Evolutionary conservation across 2,329 filamentous ascomycete species (phyloP).

Genomic region (Biscogniauxia mediterranea): DNA sequence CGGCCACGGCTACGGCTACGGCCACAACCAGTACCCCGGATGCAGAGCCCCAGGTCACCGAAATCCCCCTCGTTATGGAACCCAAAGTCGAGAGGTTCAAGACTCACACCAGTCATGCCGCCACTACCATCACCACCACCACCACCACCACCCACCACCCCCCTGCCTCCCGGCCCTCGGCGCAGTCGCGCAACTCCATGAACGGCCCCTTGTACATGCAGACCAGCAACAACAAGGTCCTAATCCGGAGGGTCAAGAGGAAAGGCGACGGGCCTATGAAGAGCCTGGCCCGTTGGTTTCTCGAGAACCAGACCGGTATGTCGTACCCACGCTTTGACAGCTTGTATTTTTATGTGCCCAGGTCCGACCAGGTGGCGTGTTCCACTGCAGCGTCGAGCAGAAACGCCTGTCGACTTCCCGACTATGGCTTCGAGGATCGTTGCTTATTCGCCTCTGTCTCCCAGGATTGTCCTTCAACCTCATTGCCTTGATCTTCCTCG

Average conservation of each 20-base stretch:
- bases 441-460: constrained; percentile 14
- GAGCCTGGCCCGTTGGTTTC: constrained; percentile 65
- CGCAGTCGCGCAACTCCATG: constrained; percentile 40
- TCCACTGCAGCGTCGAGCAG: constrained; percentile 13
- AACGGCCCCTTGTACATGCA: constrained; percentile 60
- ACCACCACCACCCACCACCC: constrained; percentile 19
- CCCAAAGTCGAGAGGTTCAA: constrained; percentile 27
- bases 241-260: constrained; percentile 57
- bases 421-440: neutral
- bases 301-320: constrained; percentile 79
- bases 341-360: neutral
- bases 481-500: constrained; percentile 76
- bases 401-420: constrained; percentile 1
- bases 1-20: too few species aligned
- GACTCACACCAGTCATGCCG: constrained; percentile 24
- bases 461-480: constrained; percentile 83
- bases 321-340: constrained; percentile 8
- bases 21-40: constrained; percentile 11
- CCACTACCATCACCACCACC: constrained; percentile 18
- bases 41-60: constrained; percentile 17
- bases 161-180: constrained; percentile 27
- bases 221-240: constrained; percentile 50
- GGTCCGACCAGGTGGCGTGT: constrained; percentile 6
- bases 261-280: constrained; percentile 62
- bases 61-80: constrained; percentile 13